Base-by-base conservation (phyloP, 805 yeast species). In the Barnettozyma vustinii region DNA sequence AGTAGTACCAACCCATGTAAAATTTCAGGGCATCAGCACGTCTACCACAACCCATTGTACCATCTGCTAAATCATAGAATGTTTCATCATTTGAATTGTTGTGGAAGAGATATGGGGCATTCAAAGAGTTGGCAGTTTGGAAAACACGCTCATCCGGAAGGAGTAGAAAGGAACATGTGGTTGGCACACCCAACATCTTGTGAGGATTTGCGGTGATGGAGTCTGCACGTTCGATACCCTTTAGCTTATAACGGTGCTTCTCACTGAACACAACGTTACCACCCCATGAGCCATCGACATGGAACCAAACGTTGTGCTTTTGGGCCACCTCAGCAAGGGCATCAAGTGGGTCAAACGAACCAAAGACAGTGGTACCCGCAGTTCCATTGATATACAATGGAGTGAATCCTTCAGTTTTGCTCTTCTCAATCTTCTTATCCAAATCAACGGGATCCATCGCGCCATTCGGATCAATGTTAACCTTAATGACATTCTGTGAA, bases 41-140 rank as follows among this genome's bases (percentile, higher is more conserved):
- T 56, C 96, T 77, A 13, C 96, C 96, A 63, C 96, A 87, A 9
- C 95, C 96, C 91, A 88, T 83, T 2, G 96, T 88, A 13, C 94
- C 95, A 63, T 86, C 92, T 1, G 92, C 96, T 48, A 87, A 74
- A 56, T 87, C 96, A 59, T 71, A 84, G 63, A 75, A 58, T 2
- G 77, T 80, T 23, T 77, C 84, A 4, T 71, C 77, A 37, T 68
- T 75, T 12, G 65, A 63, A n/a, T 68, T 64, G 48, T 73, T 72
- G 60, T 87, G 96, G 75, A 87, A 87, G 40, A 87, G 68, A 61
- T 87, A 88, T 5, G 94, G 94, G 0, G 96, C 96, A 30, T 74
- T 70, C 45, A 88, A 69, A 2, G 95, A 83, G 70, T 86, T 87
- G 13, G 95, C 83, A 43, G 74, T 74, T 56, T 81, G 84, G 68